A percentile compares a stretch with the other conserved stretches of the same genome.
Conservation (phyloP, 2,329 filamentous ascomycete genomes). For the Diaporthe aspalathi region DNA sequence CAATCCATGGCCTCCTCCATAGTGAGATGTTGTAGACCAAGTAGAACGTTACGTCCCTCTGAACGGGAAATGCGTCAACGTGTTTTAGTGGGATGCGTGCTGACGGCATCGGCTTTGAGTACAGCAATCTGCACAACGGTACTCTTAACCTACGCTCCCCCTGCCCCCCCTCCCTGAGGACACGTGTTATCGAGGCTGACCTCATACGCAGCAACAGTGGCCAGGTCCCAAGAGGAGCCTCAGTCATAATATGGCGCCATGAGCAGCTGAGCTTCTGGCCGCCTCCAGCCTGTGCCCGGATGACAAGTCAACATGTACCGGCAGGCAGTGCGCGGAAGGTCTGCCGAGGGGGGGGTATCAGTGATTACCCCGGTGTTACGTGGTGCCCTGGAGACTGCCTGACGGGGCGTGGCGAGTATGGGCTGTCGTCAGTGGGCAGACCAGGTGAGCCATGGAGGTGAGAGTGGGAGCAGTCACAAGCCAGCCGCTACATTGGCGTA, state of each 20-base stretch:
- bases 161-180: too few species aligned
- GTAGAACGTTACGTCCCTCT: slow-evolving; percentile 9
- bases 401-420: not conserved
- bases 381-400: too few species aligned
- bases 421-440: too few species aligned
- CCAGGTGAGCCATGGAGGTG: not conserved
- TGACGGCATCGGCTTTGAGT: not conserved
- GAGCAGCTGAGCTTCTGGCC: not conserved
- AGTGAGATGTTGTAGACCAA: not conserved
- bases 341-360: not conserved
- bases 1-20: not conserved
- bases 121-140: not conserved
- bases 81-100: not conserved
- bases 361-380: not conserved
- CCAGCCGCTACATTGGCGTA: not conserved
- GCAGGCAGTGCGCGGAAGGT: not conserved
- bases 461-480: not conserved
- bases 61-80: not conserved
- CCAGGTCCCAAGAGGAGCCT: not conserved
- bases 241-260: not conserved
- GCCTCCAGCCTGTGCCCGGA: too few species aligned
- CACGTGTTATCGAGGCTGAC: not conserved
- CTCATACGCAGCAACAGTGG: not conserved
- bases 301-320: too few species aligned
- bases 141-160: too few species aligned